Base-by-base conservation (phyloP, 2,329 filamentous ascomycete species). In the Alternaria novae-zelandiae region DNA sequence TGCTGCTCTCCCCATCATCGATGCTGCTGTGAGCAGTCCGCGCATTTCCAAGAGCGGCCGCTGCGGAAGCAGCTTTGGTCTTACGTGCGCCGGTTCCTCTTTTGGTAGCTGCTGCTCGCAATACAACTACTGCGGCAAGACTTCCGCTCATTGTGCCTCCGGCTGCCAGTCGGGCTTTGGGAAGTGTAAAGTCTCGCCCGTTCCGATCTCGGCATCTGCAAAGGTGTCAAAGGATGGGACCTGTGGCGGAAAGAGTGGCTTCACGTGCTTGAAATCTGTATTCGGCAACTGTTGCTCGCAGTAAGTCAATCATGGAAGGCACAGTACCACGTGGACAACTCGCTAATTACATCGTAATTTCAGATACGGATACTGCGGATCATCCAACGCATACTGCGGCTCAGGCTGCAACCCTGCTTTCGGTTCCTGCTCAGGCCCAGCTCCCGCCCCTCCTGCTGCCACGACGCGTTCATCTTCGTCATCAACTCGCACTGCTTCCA, bases 121-220 rank as follows among this genome's bases (percentile, higher is more conserved):
- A 36, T 36, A 36, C 7, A 36, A 36, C 7, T 36, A 36, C 32
- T 36, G 15, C 7, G 15, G 32, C 7, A 2, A 36, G 32, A 36
- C 32, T n/a, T 36, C 32, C 4, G 15, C 32, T 36, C 7, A 36
- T 36, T 36, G 15, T 36, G 15, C 0, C 7, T 9, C 15, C 7
- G 15, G 32, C 0, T 36, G 15, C 4, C 15, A 36, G 32, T 36
- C 15, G 15, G 32, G 32, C 15, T 36, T 36, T 36, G 15, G 32
- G 12, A 36, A n/a, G 1, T 36, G 32, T 36, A n/a, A 9, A 0
- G 0, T 4, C 32, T n/a, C 4, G 15, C 32, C 7, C 9, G 13
- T 36, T 36, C 13, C 7, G 7, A 9, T 36, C 32, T 36, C 15
- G 4, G 32, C 7, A 15, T 36, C 30, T 36, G 4, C 32, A n/a